A percentile compares a stretch with the other conserved stretches of the same genome.
These are phyloP conservation scores for Gynostemma pentaphyllum DNA, from an alignment of 306 rosid genomes.

Conservation along the genomic window DNA sequence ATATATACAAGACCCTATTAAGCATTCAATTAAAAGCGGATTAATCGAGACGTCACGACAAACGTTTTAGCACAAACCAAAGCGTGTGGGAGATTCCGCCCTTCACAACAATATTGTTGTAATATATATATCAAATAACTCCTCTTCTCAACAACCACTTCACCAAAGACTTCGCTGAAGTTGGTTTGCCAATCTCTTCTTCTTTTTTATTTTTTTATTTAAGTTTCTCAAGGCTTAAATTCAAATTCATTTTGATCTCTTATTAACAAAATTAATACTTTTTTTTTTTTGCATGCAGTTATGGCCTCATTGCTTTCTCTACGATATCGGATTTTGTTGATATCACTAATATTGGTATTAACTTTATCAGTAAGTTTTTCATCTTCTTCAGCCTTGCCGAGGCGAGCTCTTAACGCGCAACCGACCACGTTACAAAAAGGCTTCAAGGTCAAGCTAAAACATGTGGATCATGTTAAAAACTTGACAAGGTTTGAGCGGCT, in stretches of 20 bases:
- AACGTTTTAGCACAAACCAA: background rate
- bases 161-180: background rate
- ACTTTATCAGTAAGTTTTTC: background rate
- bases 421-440: slow-evolving; percentile 11
- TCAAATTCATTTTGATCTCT: background rate
- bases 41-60: too few relatives aligned
- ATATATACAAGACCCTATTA: too few relatives aligned
- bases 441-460: slow-evolving; percentile 42
- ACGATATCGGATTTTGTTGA: background rate
- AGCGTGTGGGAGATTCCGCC: background rate
- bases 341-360: background rate
- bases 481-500: slow-evolving; percentile 60
- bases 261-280: background rate
- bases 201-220: background rate
- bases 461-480: slow-evolving; percentile 54
- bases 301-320: background rate
- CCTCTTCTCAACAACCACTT: slow-evolving; percentile 9
- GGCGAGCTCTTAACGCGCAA: background rate
- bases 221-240: background rate
- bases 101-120: background rate
- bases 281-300: background rate
- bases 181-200: slow-evolving; percentile 5
- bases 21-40: too few relatives aligned
- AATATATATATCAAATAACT: background rate
- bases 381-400: background rate